A percentile compares a stretch with the other conserved stretches of the same genome.
phyloP scores from a whole-genome alignment of 805 yeast species.

The Blastobotrys peoriensis region DNA sequence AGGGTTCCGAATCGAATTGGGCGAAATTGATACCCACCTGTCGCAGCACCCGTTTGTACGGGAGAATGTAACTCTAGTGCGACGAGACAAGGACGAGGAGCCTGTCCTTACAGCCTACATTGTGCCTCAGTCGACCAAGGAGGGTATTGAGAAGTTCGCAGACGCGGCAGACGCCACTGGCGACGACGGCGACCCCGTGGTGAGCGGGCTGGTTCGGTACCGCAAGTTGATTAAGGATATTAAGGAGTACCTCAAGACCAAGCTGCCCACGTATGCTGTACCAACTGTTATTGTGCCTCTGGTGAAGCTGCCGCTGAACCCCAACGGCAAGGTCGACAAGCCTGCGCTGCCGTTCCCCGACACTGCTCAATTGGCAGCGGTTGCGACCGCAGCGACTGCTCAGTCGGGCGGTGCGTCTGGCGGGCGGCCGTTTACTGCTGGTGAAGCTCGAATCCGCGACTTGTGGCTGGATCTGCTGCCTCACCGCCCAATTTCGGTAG shows the following conservation, averaged over 20 bases:
- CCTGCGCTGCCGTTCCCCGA: slow-evolving; percentile 96
- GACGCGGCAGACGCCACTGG: slow-evolving; percentile 39
- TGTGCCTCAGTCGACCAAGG: slow-evolving; percentile 54
- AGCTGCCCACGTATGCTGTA: slow-evolving; percentile 88
- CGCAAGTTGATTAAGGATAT: slow-evolving; percentile 73
- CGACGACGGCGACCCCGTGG: slow-evolving; percentile 50
- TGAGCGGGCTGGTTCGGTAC: slow-evolving; percentile 71
- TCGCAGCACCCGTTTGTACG: slow-evolving; percentile 90
- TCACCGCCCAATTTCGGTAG: slow-evolving; percentile 68
- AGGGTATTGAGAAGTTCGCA: slow-evolving; percentile 36
- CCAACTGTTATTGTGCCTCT: slow-evolving; percentile 90
- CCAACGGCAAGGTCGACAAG: slow-evolving; percentile 97
- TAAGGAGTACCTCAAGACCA: slow-evolving; percentile 73
- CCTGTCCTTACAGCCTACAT: slow-evolving; percentile 85
- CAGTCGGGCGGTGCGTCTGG: slow-evolving; percentile 37
- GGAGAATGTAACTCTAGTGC: slow-evolving; percentile 87
- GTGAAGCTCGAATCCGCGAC: slow-evolving; percentile 66
- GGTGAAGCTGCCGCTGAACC: slow-evolving; percentile 82
- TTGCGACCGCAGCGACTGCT: slow-evolving; percentile 40
- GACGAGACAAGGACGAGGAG: slow-evolving; percentile 88
- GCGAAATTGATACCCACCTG: slow-evolving; percentile 96
- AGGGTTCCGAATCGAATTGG: slow-evolving; percentile 97
- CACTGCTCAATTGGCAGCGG: slow-evolving; percentile 73
- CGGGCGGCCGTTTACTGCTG: slow-evolving; percentile 47
- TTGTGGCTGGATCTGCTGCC: slow-evolving; percentile 86